These are phyloP conservation scores for Beauveria pseudobassiana DNA, from an alignment of 2,329 filamentous ascomycete genomes.

Conservation along the genomic window DNA sequence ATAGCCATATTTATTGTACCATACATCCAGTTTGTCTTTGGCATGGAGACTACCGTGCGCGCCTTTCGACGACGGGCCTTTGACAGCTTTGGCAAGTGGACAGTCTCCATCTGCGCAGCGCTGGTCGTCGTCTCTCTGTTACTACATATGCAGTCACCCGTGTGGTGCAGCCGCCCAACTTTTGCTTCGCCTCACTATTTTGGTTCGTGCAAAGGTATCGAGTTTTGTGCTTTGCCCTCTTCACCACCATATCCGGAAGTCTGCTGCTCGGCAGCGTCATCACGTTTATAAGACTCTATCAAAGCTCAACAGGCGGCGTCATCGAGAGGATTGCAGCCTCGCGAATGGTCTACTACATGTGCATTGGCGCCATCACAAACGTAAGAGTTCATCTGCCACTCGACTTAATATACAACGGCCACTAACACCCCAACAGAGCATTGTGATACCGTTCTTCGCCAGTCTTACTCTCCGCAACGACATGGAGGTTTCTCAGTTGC, in stretches of 20 bases:
- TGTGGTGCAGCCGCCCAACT: slow-evolving; percentile 45
- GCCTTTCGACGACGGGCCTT: slow-evolving; percentile 49
- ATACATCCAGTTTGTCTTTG: slow-evolving; percentile 58
- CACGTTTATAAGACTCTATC: slow-evolving; percentile 51
- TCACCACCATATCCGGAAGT: slow-evolving; percentile 42
- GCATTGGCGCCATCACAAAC: slow-evolving; percentile 47
- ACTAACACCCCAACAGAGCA: slow-evolving; percentile 37
- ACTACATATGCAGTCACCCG: slow-evolving; percentile 52
- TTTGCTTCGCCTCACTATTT: slow-evolving; percentile 60
- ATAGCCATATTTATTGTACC: slow-evolving; percentile 60
- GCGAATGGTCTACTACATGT: slow-evolving; percentile 61
- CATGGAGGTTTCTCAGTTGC: slow-evolving; percentile 28
- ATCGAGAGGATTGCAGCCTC: slow-evolving; percentile 57
- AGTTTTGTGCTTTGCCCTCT: slow-evolving; percentile 46
- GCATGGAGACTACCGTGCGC: slow-evolving; percentile 51
- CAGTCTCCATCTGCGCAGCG: slow-evolving; percentile 47
- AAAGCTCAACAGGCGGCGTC: slow-evolving; percentile 45
- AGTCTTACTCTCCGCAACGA: slow-evolving; percentile 41
- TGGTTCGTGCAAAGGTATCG: slow-evolving; percentile 59
- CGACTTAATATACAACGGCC: no score
- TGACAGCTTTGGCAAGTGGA: slow-evolving; percentile 51
- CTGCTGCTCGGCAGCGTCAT: slow-evolving; percentile 43
- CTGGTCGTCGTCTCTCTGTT: slow-evolving; percentile 44
- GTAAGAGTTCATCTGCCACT: slow-evolving; percentile 33
- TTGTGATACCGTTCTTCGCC: slow-evolving; percentile 58